Conservation (phyloP, 495 filamentous ascomycete species). For the Lophiostoma macrostomum region DNA sequence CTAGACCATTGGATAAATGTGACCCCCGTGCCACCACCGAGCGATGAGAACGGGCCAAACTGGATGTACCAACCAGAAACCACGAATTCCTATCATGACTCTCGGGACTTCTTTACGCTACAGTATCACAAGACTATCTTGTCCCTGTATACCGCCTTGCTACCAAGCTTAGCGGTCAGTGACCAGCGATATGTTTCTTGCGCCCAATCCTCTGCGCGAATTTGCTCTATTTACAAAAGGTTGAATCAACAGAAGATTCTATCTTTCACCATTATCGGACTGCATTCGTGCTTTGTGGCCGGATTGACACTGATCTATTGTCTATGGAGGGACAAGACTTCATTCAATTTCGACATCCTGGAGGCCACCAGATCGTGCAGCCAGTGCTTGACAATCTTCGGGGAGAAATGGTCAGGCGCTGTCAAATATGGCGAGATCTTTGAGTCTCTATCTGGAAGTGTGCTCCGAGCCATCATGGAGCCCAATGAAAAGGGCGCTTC, state of each 20-base stretch:
- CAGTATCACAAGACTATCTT: constrained; percentile 24
- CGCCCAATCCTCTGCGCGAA: constrained; percentile 12
- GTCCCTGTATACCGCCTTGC: constrained; percentile 12
- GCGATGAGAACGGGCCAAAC: background rate
- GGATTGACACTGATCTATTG: constrained; percentile 21
- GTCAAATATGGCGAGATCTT: constrained; percentile 25
- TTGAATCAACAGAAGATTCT: constrained; percentile 21
- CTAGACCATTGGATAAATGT: constrained; percentile 18
- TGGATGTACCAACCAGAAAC: constrained; percentile 23
- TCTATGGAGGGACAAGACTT: constrained; percentile 13
- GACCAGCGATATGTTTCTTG: constrained; percentile 19
- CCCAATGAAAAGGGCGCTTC: background rate
- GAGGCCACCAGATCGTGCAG: constrained; percentile 17
- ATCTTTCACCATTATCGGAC: constrained; percentile 22
- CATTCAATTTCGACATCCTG: constrained; percentile 17
- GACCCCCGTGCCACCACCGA: constrained; percentile 10
- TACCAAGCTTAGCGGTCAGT: constrained; percentile 5
- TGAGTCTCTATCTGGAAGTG: constrained; percentile 11
- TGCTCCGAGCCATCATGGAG: constrained; percentile 18
- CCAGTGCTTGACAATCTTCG: constrained; percentile 16
- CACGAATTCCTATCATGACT: constrained; percentile 9
- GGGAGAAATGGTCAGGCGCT: constrained; percentile 21
- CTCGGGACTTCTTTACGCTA: constrained; percentile 20
- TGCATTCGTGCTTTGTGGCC: constrained; percentile 23
- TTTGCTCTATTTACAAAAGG: constrained; percentile 15